Evolutionary conservation across 1,139 yeast species (phyloP), one percentile per base, ranked within the genome.

Genomic region (Scheffersomyces parashehatae): DNA sequence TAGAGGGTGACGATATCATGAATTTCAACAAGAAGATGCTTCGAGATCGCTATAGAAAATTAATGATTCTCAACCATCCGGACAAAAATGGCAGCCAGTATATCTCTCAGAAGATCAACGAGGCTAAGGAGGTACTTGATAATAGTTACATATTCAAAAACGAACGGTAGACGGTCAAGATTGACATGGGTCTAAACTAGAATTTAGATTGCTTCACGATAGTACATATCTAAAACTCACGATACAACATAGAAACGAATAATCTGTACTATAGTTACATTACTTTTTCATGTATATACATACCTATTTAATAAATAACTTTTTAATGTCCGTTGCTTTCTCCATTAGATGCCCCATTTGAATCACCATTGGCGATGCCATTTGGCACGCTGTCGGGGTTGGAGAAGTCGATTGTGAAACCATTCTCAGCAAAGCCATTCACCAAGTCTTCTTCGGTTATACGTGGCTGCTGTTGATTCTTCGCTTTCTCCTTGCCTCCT

Each of bases 31-130:
- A 58, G 40, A 65, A 67, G 64, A 55, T 75, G 48, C 66, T 88
- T 37, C 74, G 77, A 45, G 69, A 71, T 43, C 67, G 81, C 48
- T 89, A 87, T 60, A 68, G 93, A 43, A 68, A 67, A 42, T 70
- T 83, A 53, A 85, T 87, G 86, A 68, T 84, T 42, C 55, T 70
- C 41, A 88, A 74, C 46, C 96, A 87, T 58, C 95, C 96, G 0
- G 96, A 87, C 59, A 77, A 75, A 50, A 83, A 86, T 5, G 96
- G 96, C 0, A 82, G 89, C 51, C 76, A 79, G 41, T 86, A 81
- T 54, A 50, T 87, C 39, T 83, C 88, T 3, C 82, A 82, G 72
- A 85, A 87, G 59, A 81, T 88, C 47, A 87, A 88, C 60, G 84
- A 82, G 59, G 95, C 95, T 1, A 81, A 80, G 50, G 88, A 83